Base-by-base conservation (phyloP, 169 alveolate species). In the Plasmodium gaboni region DNA sequence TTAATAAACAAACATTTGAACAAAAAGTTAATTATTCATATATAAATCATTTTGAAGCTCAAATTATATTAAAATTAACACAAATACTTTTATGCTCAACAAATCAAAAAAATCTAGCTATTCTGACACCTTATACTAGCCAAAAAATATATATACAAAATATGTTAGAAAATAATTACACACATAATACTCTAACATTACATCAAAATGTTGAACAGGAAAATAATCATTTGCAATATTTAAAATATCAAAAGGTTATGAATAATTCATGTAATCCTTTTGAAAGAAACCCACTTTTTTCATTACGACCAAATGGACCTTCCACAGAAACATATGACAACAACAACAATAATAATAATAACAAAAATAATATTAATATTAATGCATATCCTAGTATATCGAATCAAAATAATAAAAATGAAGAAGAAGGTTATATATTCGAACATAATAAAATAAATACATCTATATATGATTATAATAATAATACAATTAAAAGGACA, bases 71-170 rank as follows among this genome's bases (percentile, higher is more conserved):
- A 32, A 80, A 65, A 59, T 61, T 80, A 46, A 48, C 22, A 68
- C 48, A 68, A 80, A 80, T 60, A 2, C 13, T 80, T 6, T 24
- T 19, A 1, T 9, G 24, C 6, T 2, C 42, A 24, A 48, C 19
- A 1, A 22, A 26, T 15, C 48, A 80, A 46, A 48, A 38, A 68
- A 67, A 80, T 80, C 28, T 80, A n/a, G 68, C 90, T 59, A 38
- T 80, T 44, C 13, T 80, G 15, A 80, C 90, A 5, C 90, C 90
- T 1, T 80, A 80, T 44, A 80, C 80, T 8, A 59, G 90, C 48
- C 90, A 80, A 55, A 80, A 80, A 60, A 17, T 51, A 15, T 68
- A 80, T 42, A 80, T 80, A 12, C 90, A 80, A n/a, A 28, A 50
- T 17, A 32, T 80, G 13, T 38, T 80, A 60, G 63, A 59, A 38